Percentiles rank a stretch among this genome's conserved stretches.
phyloP scores from a whole-genome alignment of 225 moss, liverwort and hornwort species.

The Marchantia polymorpha region DNA sequence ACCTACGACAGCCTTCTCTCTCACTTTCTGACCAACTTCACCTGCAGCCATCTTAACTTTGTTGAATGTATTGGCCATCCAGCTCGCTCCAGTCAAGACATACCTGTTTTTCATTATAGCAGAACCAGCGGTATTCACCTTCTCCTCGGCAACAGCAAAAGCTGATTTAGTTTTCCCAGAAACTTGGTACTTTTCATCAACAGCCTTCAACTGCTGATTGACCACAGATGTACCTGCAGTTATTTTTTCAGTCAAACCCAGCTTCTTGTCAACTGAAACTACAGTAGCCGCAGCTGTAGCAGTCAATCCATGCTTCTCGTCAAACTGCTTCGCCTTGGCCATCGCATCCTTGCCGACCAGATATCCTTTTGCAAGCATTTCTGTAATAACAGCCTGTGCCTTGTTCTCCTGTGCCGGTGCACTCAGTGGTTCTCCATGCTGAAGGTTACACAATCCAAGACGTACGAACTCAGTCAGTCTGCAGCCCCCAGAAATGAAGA shows the following conservation, averaged over 20 bases:
- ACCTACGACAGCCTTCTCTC: constrained; percentile 56
- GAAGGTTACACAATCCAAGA: background rate
- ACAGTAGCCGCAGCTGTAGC: constrained; percentile 64
- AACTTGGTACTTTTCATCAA: constrained; percentile 91
- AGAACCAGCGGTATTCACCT: constrained; percentile 76
- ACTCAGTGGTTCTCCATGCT: constrained; percentile 30
- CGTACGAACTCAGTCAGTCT: background rate
- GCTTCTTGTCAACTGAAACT: constrained; percentile 64
- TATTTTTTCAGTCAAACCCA: constrained; percentile 77
- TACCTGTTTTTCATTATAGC: constrained; percentile 86
- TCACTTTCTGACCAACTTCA: constrained; percentile 78
- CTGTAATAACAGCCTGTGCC: constrained; percentile 61
- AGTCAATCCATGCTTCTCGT: constrained; percentile 85
- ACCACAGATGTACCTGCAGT: constrained; percentile 77
- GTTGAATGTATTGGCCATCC: constrained; percentile 78
- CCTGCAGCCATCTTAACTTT: constrained; percentile 78
- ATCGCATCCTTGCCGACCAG: constrained; percentile 68
- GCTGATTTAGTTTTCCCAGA: constrained; percentile 83
- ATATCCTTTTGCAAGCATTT: constrained; percentile 66
- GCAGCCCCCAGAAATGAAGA: no score
- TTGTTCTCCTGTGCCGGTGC: constrained; percentile 45
- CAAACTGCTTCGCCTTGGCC: constrained; percentile 72
- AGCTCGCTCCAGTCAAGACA: constrained; percentile 73
- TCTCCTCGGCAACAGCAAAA: constrained; percentile 79
- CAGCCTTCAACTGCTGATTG: constrained; percentile 84